Evolutionary conservation across 306 rosid species (phyloP), one percentile per base, ranked within the genome.

Genomic region (Prunus mira): DNA sequence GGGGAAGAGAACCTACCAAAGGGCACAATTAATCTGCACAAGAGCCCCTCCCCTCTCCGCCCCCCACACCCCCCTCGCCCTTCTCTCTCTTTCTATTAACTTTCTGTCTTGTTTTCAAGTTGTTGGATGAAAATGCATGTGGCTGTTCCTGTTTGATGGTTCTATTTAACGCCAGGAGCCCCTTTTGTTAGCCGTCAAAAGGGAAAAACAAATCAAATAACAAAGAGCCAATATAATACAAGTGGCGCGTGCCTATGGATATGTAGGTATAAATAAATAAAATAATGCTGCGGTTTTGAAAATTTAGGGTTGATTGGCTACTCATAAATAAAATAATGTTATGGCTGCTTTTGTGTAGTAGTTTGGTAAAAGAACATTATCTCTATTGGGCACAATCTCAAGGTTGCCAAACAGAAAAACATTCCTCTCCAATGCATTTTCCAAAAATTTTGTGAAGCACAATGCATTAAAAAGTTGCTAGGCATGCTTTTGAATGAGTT

Each of bases 381-480:
- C 24, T 7, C 30, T 56, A 24, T 79, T 11, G 52, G 28, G 70
- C 47, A 60, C 69, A 69, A 65, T 76, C 50, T 79, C 80, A 70
- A 69, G 68, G 64, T 41, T 13, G 74, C 75, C 77, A 83, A 75
- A 71, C 80, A 68, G 58, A 80, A 76, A 74, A 74, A 83, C 81
- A 83, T 83, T 83, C 86, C 62, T 54, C 79, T 34, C 71, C 69
- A 25, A 49, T 70, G 7, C 71, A 27, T 70, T 47, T 64, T 79
- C 81, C 80, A 77, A 57, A 57, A 57, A 24, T n/a, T 82, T 82
- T 68, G 82, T 6, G 76, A 75, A 79, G 75, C 69, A 80, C 80
- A 54, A 71, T n/a, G 57, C 50, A 76, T 46, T 22, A 75, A 76
- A 76, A 55, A 32, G 74, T 54, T 28, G 46, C 55, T 25, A 12